Percentiles rank a stretch among this genome's conserved stretches.
Evolutionary conservation across 768 basidiomycete species (phyloP).

Genomic region (Lenzites betulinus): DNA sequence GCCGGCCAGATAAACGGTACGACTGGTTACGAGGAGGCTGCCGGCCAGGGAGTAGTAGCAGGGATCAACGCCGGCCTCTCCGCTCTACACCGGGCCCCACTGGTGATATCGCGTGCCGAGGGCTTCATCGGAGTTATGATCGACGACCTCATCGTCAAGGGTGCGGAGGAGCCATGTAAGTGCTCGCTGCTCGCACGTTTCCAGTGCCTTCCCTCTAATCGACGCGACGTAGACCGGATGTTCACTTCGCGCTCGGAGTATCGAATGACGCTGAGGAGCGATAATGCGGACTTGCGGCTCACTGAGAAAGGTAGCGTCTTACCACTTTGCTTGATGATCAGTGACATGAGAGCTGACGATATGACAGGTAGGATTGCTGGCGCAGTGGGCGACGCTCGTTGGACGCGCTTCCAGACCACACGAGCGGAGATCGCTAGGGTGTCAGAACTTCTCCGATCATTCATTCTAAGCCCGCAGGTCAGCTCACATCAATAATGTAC

Average conservation of each 20-base stretch:
- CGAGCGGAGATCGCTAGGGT: slow-evolving; percentile 38
- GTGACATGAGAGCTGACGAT: neutral
- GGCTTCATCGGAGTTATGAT: slow-evolving; percentile 90
- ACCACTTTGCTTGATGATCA: neutral
- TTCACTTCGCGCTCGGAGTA: slow-evolving; percentile 92
- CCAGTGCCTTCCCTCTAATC: no score
- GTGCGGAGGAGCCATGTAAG: slow-evolving; percentile 89
- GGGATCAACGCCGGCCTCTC: slow-evolving; percentile 86
- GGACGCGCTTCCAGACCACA: slow-evolving; percentile 39
- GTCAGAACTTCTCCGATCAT: slow-evolving; percentile 37
- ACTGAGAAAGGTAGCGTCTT: slow-evolving; percentile 65
- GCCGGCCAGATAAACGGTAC: slow-evolving; percentile 95
- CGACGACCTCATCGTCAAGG: slow-evolving; percentile 86
- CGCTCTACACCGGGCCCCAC: slow-evolving; percentile 53
- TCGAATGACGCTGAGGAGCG: slow-evolving; percentile 82
- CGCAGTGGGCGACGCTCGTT: slow-evolving; percentile 46
- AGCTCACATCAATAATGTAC: neutral
- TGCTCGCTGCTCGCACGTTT: slow-evolving; percentile 14
- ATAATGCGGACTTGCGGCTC: slow-evolving; percentile 85
- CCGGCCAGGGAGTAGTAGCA: slow-evolving; percentile 85
- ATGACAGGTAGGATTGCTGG: slow-evolving; percentile 43
- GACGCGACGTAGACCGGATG: slow-evolving; percentile 69
- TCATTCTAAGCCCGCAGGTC: slow-evolving; percentile 46
- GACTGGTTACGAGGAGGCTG: slow-evolving; percentile 94
- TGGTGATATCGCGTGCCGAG: slow-evolving; percentile 79